Evolutionary conservation across 2,329 filamentous ascomycete genomes (phyloP), one percentile per base, ranked within the genome.

Genomic region (Ciborinia camelliae): DNA sequence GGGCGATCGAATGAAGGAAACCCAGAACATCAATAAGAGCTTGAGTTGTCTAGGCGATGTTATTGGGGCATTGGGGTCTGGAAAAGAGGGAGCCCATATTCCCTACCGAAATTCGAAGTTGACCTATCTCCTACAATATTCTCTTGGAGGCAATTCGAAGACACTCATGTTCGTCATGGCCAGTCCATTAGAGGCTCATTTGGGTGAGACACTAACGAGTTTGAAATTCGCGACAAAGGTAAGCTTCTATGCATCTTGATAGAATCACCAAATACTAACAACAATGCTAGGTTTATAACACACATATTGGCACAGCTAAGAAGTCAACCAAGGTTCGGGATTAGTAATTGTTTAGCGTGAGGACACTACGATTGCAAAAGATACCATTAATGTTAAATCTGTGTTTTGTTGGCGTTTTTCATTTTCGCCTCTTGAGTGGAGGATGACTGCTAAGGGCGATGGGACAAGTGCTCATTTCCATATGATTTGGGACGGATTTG

Each of bases 101-200:
- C 95, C 95, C 1, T 99, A 98, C 79, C 84, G 95, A 63, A 98
- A 98, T 79, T 97, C 91, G 71, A 98, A 97, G 84, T 83, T 99
- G 69, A 99, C 95, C 10, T 96, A 97, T 74, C 83, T 99, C 54
- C 84, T 99, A 45, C 92, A 98, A 84, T 96, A 95, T 75, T 97
- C 92, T 3, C 81, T 99, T 9, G 94, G 95, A 4, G 95, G 95
- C 20, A 97, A 97, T 77, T 95, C 90, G 71, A 96, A 97, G 79
- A 99, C 95, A 0, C 88, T 99, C 72, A 99, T 99, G 95, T 97
- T 99, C 76, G 92, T 98, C 76, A 98, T 98, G 93, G 90, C 97
- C 64, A 95, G 90, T 71, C 95, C 95, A 41, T 81, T 98, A 66
- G 91, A 96, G 79, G 90, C 88, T 7, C 95, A 98, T 79, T 81